A percentile compares a stretch with the other conserved stretches of the same genome.
Conservation (phyloP, 768 basidiomycete species). For the Austroboletus festivus region DNA sequence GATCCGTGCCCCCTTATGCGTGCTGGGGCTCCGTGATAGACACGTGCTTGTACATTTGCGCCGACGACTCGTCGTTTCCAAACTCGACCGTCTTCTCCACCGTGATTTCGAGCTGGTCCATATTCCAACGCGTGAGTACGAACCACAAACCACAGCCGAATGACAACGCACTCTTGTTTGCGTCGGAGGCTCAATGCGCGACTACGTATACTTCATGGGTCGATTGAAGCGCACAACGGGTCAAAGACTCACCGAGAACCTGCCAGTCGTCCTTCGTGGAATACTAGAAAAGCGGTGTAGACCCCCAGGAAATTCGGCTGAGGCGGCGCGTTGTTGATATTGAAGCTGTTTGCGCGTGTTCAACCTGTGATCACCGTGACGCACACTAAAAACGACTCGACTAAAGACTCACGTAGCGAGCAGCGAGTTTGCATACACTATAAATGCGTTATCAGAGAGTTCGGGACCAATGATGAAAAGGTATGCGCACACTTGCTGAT, state of each 20-base stretch:
- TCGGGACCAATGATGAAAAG: neutral
- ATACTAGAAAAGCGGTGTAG: conserved; percentile 21
- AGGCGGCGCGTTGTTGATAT: conserved; percentile 27
- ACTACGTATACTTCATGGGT: conserved; percentile 3
- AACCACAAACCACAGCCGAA: neutral
- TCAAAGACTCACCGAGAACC: conserved; percentile 11
- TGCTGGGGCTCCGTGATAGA: conserved; percentile 9
- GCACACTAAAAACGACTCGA: neutral
- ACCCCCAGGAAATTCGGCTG: conserved; percentile 27
- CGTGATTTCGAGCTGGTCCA: conserved; percentile 27
- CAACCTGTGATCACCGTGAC: conserved; percentile 22
- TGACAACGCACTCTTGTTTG: conserved; percentile 19
- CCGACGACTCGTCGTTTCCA: conserved; percentile 13
- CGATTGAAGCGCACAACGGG: neutral
- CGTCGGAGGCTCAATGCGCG: conserved; percentile 8
- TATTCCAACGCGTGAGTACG: neutral
- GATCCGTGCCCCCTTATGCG: too few relatives aligned
- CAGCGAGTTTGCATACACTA: conserved; percentile 52
- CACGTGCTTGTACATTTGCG: neutral
- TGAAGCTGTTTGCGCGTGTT: conserved; percentile 37
- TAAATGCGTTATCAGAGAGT: neutral
- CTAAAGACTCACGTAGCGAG: conserved; percentile 37
- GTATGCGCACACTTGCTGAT: conserved; percentile 46
- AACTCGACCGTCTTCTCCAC: conserved; percentile 29
- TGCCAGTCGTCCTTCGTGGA: conserved; percentile 13